These are phyloP conservation scores for Hypocrella siamensis DNA, from an alignment of 2,329 filamentous ascomycete species.

Conservation along the genomic window DNA sequence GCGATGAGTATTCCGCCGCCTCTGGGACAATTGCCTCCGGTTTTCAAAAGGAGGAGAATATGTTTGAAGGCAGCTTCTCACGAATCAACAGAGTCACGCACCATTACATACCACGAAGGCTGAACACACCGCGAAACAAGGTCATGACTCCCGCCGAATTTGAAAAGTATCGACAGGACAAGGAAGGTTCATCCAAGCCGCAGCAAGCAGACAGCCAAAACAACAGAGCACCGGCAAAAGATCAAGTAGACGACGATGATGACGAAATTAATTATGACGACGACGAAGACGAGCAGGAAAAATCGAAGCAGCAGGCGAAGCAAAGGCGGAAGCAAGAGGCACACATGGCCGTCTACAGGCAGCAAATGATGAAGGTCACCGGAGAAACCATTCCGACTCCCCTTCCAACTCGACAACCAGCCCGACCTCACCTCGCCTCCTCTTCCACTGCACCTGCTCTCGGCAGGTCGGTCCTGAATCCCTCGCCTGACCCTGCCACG, in stretches of 20 bases:
- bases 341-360: constrained; percentile 75
- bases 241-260: constrained; percentile 49
- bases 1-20: constrained; percentile 20
- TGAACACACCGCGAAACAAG: constrained; percentile 42
- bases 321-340: constrained; percentile 80
- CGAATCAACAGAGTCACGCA: constrained; percentile 20
- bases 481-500: constrained; percentile 20
- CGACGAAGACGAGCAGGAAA: constrained; percentile 67
- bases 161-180: constrained; percentile 63
- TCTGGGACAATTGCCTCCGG: constrained; percentile 13
- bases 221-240: constrained; percentile 28
- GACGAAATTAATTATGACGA: constrained; percentile 52
- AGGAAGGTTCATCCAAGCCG: constrained; percentile 39
- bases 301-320: constrained; percentile 54
- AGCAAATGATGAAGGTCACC: constrained; percentile 94
- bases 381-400: constrained; percentile 41
- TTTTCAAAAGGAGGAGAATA: constrained; percentile 32
- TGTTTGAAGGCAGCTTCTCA: constrained; percentile 33
- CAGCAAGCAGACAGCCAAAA: constrained; percentile 20
- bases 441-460: constrained; percentile 50
- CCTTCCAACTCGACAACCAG: constrained; percentile 12
- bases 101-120: constrained; percentile 17
- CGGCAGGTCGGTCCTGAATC: constrained; percentile 18
- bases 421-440: constrained; percentile 38
- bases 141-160: constrained; percentile 87